Percentiles rank a stretch among this genome's conserved stretches.
These are phyloP conservation scores for Aspergillus avenaceus DNA, from an alignment of 495 filamentous ascomycete species.

Conservation along the genomic window DNA sequence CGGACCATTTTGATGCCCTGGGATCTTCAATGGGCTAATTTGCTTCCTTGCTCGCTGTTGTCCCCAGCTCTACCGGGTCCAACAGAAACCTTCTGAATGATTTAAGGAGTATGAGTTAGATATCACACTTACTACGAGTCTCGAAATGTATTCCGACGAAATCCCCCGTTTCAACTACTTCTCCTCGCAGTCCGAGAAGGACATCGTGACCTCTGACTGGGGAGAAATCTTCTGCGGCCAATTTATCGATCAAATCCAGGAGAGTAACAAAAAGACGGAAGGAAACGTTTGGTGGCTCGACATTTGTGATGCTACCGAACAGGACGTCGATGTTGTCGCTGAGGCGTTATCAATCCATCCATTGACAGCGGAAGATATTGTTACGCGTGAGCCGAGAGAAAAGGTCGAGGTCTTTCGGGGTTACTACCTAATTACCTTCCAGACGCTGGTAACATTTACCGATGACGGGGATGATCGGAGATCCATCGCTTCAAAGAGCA, in stretches of 20 bases:
- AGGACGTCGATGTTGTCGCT: conserved; percentile 73
- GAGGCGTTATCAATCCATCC: conserved; percentile 86
- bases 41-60: not conserved
- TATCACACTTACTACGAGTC: not conserved
- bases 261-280: not conserved
- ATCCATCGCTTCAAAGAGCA: conserved; percentile 26
- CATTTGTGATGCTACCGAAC: conserved; percentile 74
- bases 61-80: not conserved
- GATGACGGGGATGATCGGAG: conserved; percentile 19
- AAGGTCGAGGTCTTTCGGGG: conserved; percentile 92
- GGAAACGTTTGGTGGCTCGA: conserved; percentile 77
- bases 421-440: conserved; percentile 94
- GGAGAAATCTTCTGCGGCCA: not conserved
- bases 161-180: not conserved
- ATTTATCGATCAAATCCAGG: not conserved
- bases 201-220: not conserved
- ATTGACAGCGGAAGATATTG: conserved; percentile 87
- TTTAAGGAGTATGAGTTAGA: not conserved
- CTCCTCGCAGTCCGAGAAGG: not conserved
- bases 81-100: not conserved
- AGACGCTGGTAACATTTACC: conserved; percentile 62
- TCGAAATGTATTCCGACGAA: not conserved
- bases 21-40: not conserved
- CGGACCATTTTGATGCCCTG: not conserved
- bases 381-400: conserved; percentile 83